Percentiles rank a stretch among this genome's conserved stretches.
Evolutionary conservation across 164 flowering plant species (phyloP).

Genomic region (Buxus sempervirens): DNA sequence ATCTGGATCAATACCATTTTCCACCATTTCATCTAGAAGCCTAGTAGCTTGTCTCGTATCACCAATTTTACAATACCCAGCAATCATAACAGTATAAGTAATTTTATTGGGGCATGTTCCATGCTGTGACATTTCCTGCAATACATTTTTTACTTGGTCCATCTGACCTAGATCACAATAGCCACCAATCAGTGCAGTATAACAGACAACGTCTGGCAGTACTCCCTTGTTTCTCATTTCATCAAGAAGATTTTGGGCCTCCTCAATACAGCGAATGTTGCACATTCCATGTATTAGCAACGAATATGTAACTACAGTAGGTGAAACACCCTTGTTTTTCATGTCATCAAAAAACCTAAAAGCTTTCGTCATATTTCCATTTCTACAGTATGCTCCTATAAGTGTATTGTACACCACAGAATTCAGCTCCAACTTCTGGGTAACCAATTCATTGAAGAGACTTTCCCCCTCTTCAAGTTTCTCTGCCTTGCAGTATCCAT

Average conservation of each 20-base stretch:
- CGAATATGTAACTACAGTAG: conserved; percentile 52
- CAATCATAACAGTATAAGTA: conserved; percentile 67
- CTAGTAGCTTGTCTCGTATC: conserved; percentile 38
- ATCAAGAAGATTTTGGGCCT: conserved; percentile 41
- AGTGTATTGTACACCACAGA: conserved; percentile 54
- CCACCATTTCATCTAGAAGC: conserved; percentile 49
- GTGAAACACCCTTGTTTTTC: conserved; percentile 53
- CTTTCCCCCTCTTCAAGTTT: conserved; percentile 48
- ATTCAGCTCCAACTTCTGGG: conserved; percentile 41
- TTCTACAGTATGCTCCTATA: conserved; percentile 50
- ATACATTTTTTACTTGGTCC: conserved; percentile 37
- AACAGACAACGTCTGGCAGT: conserved; percentile 61
- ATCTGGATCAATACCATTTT: conserved; percentile 62
- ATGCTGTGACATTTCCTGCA: conserved; percentile 47
- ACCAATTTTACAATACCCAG: conserved; percentile 55
- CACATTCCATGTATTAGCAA: conserved; percentile 62
- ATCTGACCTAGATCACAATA: conserved; percentile 66
- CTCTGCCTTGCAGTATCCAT: conserved; percentile 58
- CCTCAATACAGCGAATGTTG: conserved; percentile 41
- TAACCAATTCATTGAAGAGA: conserved; percentile 40
- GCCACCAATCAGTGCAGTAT: conserved; percentile 67
- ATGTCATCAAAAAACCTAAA: conserved; percentile 49
- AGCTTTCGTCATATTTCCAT: conserved; percentile 47
- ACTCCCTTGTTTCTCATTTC: conserved; percentile 59
- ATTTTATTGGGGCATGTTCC: conserved; percentile 53